Evolutionary conservation across 2,329 filamentous ascomycete genomes (phyloP), one percentile per base, ranked within the genome.

Genomic region (Trichoderma gracile): DNA sequence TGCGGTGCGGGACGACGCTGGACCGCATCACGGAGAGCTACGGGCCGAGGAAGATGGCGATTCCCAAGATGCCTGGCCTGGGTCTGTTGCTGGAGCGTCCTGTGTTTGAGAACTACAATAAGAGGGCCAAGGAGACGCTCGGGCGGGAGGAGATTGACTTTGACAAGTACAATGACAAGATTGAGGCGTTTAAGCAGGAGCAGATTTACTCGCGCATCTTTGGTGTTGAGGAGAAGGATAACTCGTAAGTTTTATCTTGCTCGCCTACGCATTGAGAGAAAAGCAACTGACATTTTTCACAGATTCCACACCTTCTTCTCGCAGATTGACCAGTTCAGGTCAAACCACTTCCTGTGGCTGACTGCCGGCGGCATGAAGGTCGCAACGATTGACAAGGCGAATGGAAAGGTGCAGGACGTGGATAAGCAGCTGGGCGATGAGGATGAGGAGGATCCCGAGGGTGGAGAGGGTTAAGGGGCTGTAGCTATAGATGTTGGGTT

Each of bases 191-290:
- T 79, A 98, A 98, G 80, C 88, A 96, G 74, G 80, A 88, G 69
- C 88, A 96, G 75, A 98, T 99, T 66, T 99, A 99, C 75, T 86
- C 91, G 72, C 85, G 92, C 25, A 97, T 98, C 69, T 98, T 96
- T 77, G 84, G 89, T 27, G 89, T 96, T 59, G 95, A 98, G 76
- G 91, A 95, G 77, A 86, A 89, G 75, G 89, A 92, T 68, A 93
- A 94, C 74, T 86, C 91, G 91, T 94, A 82, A 85, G 91, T 86
- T 33, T 5, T 30, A 9, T 49, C 38, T 3, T 5, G 21, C 7
- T 15, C 14, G 10, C 3, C n/a, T 52, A n/a, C n/a, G n/a, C n/a
- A 33, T 57, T 3, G 5, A 46, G 8, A 23, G 15, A n/a, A 1
- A 1, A 23, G 23, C 12, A n/a, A n/a, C 58, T 61, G 33, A 62